Conservation (phyloP, 2,329 filamentous ascomycete genomes). For the Colletotrichum eremochloae region DNA sequence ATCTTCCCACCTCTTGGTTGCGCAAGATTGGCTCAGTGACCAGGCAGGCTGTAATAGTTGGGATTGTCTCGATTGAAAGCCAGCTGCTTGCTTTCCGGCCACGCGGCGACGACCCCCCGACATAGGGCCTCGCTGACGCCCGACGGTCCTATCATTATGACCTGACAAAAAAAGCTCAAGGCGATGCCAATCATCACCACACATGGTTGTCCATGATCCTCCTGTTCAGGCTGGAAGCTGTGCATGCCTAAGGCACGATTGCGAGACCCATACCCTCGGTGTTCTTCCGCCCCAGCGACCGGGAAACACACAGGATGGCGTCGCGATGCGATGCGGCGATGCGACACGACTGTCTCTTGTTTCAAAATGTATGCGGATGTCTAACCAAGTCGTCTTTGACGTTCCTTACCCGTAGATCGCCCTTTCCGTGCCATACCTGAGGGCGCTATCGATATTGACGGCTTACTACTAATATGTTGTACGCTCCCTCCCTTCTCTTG, state of each 20-base stretch:
- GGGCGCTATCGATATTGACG: neutral
- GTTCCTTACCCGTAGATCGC: slow-evolving; percentile 22
- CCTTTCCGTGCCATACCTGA: slow-evolving; percentile 9
- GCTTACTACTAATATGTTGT: neutral
- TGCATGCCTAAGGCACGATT: slow-evolving; percentile 23
- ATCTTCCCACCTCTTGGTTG: neutral
- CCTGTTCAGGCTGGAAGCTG: neutral
- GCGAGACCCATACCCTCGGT: slow-evolving; percentile 36
- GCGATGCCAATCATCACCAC: neutral
- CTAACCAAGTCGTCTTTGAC: slow-evolving; percentile 17
- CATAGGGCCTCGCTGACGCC: neutral
- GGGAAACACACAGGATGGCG: slow-evolving; percentile 24
- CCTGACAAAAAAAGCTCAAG: neutral
- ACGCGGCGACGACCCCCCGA: slow-evolving; percentile 2
- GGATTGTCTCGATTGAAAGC: neutral
- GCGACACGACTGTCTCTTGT: slow-evolving; percentile 39
- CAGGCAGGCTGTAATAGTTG: neutral
- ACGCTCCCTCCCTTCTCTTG: slow-evolving; percentile 2
- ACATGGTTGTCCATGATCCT: neutral
- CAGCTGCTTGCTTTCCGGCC: slow-evolving; percentile 2
- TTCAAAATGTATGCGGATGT: slow-evolving; percentile 33
- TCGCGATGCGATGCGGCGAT: slow-evolving; percentile 20
- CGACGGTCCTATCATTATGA: neutral
- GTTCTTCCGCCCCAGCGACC: slow-evolving; percentile 30
- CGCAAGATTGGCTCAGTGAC: neutral